A percentile compares a stretch with the other conserved stretches of the same genome.
phyloP scores from a whole-genome alignment of 768 basidiomycete species.

The Kwoniella dejecticola region DNA sequence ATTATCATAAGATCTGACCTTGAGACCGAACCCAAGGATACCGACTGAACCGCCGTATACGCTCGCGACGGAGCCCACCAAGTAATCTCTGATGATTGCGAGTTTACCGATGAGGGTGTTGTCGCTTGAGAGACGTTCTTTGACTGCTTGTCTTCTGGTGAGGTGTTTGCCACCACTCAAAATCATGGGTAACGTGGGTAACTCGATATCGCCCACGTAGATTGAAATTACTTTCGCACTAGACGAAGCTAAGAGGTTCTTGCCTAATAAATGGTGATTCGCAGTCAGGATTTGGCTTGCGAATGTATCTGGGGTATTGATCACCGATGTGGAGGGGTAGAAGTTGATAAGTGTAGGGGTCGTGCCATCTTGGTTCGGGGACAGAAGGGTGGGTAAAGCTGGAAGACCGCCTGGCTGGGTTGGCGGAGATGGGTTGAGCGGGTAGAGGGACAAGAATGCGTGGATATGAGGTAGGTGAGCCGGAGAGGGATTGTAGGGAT shows the following conservation, averaged over 20 bases:
- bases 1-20: constrained; percentile 26
- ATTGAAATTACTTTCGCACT: constrained; percentile 40
- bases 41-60: constrained; percentile 27
- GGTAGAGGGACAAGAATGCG: constrained; percentile 52
- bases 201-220: constrained; percentile 42
- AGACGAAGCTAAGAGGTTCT: constrained; percentile 43
- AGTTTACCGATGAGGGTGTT: constrained; percentile 18
- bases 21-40: constrained; percentile 26
- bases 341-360: constrained; percentile 45
- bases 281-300: constrained; percentile 45
- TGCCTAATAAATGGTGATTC: constrained; percentile 38
- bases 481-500: constrained; percentile 50
- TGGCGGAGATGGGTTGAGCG: constrained; percentile 47
- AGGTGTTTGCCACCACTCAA: constrained; percentile 23
- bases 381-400: constrained; percentile 47
- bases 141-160: constrained; percentile 28
- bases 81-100: constrained; percentile 31
- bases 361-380: constrained; percentile 22
- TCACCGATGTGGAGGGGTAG: constrained; percentile 42
- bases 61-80: constrained; percentile 21
- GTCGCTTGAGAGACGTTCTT: constrained; percentile 12
- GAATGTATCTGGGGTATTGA: constrained; percentile 43
- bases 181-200: constrained; percentile 32
- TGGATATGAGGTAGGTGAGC: constrained; percentile 45
- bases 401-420: constrained; percentile 45